Base-by-base conservation (phyloP, 108 stramenopile species). In the Seminavis robusta region DNA sequence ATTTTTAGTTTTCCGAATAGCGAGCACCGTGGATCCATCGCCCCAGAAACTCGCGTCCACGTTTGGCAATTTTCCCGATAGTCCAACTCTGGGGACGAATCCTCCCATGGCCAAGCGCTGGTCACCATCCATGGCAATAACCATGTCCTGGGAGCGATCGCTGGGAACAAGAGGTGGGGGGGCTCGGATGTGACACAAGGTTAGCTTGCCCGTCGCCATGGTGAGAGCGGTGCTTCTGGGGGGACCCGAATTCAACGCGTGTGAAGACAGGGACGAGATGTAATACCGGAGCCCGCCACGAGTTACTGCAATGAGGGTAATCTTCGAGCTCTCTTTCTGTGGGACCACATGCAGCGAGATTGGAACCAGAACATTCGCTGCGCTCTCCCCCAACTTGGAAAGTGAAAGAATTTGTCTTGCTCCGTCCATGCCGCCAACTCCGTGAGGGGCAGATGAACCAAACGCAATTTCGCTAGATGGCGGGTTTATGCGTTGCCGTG, bases 401-500 rank as follows among this genome's bases (percentile, higher is more conserved):
- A 4, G 19, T 13, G 51, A 33, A 13, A 93, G 63, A 19, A 89
- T 83, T 7, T 61, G 58, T 24, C 88, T 53, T 11, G 91, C 91
- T 21, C 91, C 91, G 13, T 93, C 86, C 91, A 93, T 93, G 19
- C 91, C 88, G 21, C 91, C 91, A 15, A 93, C 87, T 26, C 91
- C 91, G 37, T 81, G 79, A 69, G 85, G 81, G 15, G 91, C 91
- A 4, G 79, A 67, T 8, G 67, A 57, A 39, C 76, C 72, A 5
- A 56, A 47, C 2, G 67, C 63, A 25, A 71, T 65, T 21, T 47
- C 37, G 11, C 72, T 68, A 13, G 52, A 23, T 1, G 83, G 86
- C 4, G 91, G 80, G 40, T 81, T 69, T 69, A 88, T 83, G 4
- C 64, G 60, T 13, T 85, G 85, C 34, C 78, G 52, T 17, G 81